Evolutionary conservation across 1,284 basidiomycete genomes (phyloP), one percentile per base, ranked within the genome.

Genomic region (Rhodotorula sp.): DNA sequence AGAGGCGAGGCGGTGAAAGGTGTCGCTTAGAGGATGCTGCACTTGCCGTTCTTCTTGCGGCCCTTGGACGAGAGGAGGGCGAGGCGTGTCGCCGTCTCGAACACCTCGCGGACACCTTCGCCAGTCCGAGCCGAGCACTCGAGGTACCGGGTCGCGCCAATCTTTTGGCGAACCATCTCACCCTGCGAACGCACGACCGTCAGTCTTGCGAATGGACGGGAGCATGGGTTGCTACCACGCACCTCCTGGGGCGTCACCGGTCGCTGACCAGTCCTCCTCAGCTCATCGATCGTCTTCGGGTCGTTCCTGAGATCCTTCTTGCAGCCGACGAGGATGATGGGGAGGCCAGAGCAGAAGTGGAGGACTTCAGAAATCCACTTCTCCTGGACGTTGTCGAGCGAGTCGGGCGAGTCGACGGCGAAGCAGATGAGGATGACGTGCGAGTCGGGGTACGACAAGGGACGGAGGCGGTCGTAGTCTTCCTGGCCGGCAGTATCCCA

Each of bases 401-500:
- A 94, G 57, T 90, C 90, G n/a, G 94, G 91, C 79, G 94, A 96
- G 84, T 98, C 95, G 81, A 97, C 85, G 19, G 94, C 94, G 83
- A 98, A 99, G 49, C 97, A 93, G 77, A 98, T 91, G 73, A 98
- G 87, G 77, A 99, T 94, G 64, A 98, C 92, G 81, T 97, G 89
- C 83, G 90, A 93, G 81, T 97, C 95, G 48, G 94, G 94, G 79
- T 98, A 98, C 80, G 90, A 93, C 70, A 99, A 84, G 34, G 94
- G 94, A 74, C 94, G 86, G 73, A 98, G 84, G 73, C 94, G 86
- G 81, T 98, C 94, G 81, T 97, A 98, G 83, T 98, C 94, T 82
- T 98, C 94, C 81, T 98, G 94, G 27, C 95, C 94, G 9, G 94
- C 95, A 1, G 95, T 98, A 82, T 98, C 94, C 94, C 94, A 99